These are phyloP conservation scores for Spathaspora girioi DNA, from an alignment of 805 yeast species.

Conservation along the genomic window DNA sequence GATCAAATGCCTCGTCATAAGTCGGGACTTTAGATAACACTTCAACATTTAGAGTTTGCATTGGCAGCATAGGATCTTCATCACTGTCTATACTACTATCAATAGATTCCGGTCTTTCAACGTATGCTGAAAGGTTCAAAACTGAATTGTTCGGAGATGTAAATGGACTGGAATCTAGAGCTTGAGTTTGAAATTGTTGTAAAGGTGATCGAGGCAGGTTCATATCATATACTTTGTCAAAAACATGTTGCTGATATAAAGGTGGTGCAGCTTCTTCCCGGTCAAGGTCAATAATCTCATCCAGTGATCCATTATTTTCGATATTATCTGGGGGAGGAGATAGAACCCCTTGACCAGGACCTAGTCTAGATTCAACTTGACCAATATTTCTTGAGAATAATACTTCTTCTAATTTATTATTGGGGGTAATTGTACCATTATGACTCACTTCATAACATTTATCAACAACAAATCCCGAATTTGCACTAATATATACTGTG, in stretches of 20 bases:
- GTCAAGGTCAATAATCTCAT: conserved; percentile 16
- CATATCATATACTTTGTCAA: conserved; percentile 36
- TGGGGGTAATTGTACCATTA: conserved; percentile 22
- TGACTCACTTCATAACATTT: conserved; percentile 29
- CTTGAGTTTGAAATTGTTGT: conserved; percentile 25
- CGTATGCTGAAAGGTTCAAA: conserved; percentile 2
- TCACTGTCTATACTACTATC: conserved; percentile 1
- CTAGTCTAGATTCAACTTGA: background rate
- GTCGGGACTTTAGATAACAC: conserved; percentile 33
- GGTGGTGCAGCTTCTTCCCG: conserved; percentile 40
- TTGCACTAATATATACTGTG: conserved; percentile 38
- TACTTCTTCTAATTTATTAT: conserved; percentile 20
- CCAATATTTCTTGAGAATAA: conserved; percentile 17
- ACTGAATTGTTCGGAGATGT: conserved; percentile 8
- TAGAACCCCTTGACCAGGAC: background rate
- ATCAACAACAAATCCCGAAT: conserved; percentile 33
- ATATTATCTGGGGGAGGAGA: background rate
- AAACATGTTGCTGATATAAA: conserved; percentile 34
- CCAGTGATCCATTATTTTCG: conserved; percentile 9
- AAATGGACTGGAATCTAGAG: conserved; percentile 5
- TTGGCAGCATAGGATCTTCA: background rate
- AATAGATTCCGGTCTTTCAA: conserved; percentile 4
- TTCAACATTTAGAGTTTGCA: conserved; percentile 17
- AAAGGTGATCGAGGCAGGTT: conserved; percentile 30
- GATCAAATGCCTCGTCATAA: conserved; percentile 37